Base-by-base conservation (phyloP, 1,139 yeast species). In the Hansenula sp. region DNA sequence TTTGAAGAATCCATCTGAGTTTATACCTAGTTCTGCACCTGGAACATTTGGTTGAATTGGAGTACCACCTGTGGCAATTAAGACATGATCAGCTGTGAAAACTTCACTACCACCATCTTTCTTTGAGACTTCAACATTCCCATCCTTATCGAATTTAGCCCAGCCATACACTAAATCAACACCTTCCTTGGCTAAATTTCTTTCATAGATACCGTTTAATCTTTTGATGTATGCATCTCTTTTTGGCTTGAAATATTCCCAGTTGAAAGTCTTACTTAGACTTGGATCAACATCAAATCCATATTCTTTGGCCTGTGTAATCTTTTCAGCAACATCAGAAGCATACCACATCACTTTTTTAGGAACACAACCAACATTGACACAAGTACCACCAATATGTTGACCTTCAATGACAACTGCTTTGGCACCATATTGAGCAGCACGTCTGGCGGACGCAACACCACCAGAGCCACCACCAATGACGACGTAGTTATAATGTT, bases 391-490 rank as follows among this genome's bases (percentile, higher is more conserved):
- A 45, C 99, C 99, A 66, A 94, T 76, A 47, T 72, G 81, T 47
- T 81, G 79, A 34, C 88, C 80, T 66, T 93, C 99, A 47, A 93
- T 75, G 34, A 93, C 62, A 50, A 91, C 72, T 2, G 94, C 85
- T 55, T 89, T 88, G 29, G 94, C 96, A 25, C 99, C 99, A 57
- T 90, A 81, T 40, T 83, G 79, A 41, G 98, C 96, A 12, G 99
- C 99, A 58, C 98, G 81, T 65, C 99, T 82, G 18, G 97, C 96
- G 21, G 96, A 84, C 17, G 99, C 97, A 40, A 93, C 97, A 54
- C 99, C 99, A 42, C 98, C 99, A 34, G 97, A 89, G n/a, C 99
- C 99, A 49, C 99, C 99, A 40, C 99, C 99, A 57, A 93, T 93
- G 48, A 93, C 99, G 45, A 93, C 73, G 63, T 88, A 93, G 59